Evolutionary conservation across 768 basidiomycete genomes (phyloP).

Genomic region (Tulasnella sp.): DNA sequence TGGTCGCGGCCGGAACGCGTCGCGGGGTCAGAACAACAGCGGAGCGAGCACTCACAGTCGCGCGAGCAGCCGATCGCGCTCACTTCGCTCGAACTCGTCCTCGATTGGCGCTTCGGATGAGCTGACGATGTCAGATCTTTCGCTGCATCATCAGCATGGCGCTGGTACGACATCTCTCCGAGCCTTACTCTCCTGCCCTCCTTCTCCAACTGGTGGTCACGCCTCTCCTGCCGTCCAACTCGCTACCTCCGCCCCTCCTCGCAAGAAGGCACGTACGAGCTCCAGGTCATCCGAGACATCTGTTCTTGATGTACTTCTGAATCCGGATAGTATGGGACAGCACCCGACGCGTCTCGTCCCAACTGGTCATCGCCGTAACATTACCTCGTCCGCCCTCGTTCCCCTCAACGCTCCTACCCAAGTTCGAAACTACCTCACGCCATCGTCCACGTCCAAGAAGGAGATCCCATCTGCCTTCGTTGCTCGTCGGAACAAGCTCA

Average conservation of each 20-base stretch:
- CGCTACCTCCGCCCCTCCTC: conserved; percentile 8
- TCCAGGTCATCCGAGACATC: conserved; percentile 12
- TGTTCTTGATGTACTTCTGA: not conserved
- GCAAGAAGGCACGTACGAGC: conserved; percentile 12
- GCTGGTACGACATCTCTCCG: not conserved
- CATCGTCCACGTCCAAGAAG: conserved; percentile 70
- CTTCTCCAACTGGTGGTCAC: not conserved
- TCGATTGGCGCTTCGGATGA: conserved; percentile 5
- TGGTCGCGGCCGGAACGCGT: not conserved
- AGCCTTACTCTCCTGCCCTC: not conserved
- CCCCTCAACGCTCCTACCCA: conserved; percentile 73
- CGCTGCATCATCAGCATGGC: not conserved
- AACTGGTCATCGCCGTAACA: conserved; percentile 64
- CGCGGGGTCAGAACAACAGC: not conserved
- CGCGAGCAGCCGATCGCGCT: not conserved
- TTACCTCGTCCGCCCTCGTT: conserved; percentile 53
- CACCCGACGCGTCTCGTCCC: conserved; percentile 28
- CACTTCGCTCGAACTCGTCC: conserved; percentile 8
- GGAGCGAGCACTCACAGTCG: not conserved
- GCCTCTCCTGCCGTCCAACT: not conserved
- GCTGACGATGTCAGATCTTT: conserved; percentile 12
- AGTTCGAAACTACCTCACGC: conserved; percentile 55
- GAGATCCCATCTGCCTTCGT: conserved; percentile 61
- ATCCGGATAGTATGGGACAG: conserved; percentile 5
- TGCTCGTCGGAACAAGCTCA: conserved; percentile 19